Percentiles rank a stretch among this genome's conserved stretches.
phyloP scores from a whole-genome alignment of 352 stramenopile genomes.

The Pythium plurisporium region DNA sequence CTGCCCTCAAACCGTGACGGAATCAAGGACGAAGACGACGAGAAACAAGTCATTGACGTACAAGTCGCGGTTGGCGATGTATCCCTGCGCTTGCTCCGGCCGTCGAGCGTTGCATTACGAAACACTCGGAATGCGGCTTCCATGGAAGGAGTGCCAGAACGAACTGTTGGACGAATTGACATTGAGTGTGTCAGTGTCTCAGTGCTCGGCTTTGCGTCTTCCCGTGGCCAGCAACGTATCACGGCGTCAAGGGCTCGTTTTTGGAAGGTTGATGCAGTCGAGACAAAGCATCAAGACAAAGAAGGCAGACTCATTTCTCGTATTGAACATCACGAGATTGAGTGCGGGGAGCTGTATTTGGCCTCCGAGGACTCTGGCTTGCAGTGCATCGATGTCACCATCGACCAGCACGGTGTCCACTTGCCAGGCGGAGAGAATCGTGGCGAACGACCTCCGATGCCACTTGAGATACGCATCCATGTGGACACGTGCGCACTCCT shows the following conservation, averaged over 20 bases:
- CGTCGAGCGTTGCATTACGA: not conserved
- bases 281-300: not conserved
- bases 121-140: not conserved
- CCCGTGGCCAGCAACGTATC: slow-evolving; percentile 46
- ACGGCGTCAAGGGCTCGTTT: slow-evolving; percentile 33
- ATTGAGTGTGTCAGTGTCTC: slow-evolving; percentile 36
- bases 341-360: slow-evolving; percentile 39
- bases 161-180: slow-evolving; percentile 39
- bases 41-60: slow-evolving; percentile 41
- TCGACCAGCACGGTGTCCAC: slow-evolving; percentile 31
- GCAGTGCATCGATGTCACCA: slow-evolving; percentile 34
- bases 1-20: not conserved
- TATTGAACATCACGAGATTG: slow-evolving; percentile 7
- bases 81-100: slow-evolving; percentile 30
- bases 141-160: slow-evolving; percentile 19
- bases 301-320: not conserved
- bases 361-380: slow-evolving; percentile 9
- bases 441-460: too few species aligned
- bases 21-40: slow-evolving; percentile 23
- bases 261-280: slow-evolving; percentile 43
- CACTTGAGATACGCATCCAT: slow-evolving; percentile 52
- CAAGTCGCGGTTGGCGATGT: slow-evolving; percentile 44
- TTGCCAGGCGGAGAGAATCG: not conserved
- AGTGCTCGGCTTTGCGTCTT: slow-evolving; percentile 42
- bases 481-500: slow-evolving; percentile 54